phyloP scores from a whole-genome alignment of 2,329 filamentous ascomycete genomes.

The Sporothrix globosa region DNA sequence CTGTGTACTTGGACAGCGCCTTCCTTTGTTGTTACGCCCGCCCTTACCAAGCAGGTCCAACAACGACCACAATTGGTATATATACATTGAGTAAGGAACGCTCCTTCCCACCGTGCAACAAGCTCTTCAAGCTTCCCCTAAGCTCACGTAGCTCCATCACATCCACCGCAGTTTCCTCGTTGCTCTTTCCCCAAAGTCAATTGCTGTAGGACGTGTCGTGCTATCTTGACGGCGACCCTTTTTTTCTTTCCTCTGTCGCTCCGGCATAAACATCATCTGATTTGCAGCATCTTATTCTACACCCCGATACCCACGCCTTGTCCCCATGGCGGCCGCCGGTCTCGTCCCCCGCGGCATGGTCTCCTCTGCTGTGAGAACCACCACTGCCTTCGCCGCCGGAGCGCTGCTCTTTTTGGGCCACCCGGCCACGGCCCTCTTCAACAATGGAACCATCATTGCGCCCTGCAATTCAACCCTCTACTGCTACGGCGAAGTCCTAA shows the following conservation, averaged over 20 bases:
- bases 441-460: constrained; percentile 62
- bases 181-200: constrained; percentile 3
- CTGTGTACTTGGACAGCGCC: background rate
- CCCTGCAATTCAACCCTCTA: constrained; percentile 71
- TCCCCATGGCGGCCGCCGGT: constrained; percentile 25
- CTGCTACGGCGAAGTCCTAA: constrained; percentile 66
- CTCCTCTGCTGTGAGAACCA: constrained; percentile 10
- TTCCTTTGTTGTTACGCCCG: constrained; percentile 18
- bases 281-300: constrained; percentile 11
- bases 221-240: background rate
- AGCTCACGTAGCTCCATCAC: no score
- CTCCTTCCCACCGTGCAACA: background rate
- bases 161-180: background rate
- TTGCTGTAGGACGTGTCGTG: background rate
- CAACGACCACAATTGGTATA: background rate
- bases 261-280: constrained; percentile 17
- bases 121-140: background rate
- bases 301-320: background rate
- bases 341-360: constrained; percentile 14
- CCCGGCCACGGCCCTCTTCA: constrained; percentile 54
- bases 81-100: constrained; percentile 5
- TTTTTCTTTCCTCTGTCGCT: background rate
- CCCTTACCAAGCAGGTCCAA: background rate
- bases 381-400: constrained; percentile 39
- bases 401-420: constrained; percentile 23